Conservation (phyloP, 768 basidiomycete species). For the Tricholoma flavovirens region DNA sequence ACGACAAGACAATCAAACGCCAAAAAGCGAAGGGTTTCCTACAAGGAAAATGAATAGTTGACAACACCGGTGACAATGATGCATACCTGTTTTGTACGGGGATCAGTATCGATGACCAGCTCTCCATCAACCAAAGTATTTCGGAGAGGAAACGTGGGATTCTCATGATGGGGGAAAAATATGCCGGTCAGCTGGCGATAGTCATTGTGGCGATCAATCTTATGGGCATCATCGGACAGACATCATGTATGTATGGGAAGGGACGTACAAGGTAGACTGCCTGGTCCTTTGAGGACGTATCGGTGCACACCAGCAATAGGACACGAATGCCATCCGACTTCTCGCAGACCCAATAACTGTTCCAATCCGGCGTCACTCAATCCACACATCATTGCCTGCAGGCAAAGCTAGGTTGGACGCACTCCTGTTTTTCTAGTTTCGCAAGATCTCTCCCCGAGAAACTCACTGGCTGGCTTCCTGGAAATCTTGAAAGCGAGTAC, state of each 20-base stretch:
- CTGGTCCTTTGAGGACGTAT: slow-evolving; percentile 47
- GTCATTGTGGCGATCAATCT: slow-evolving; percentile 94
- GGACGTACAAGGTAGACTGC: slow-evolving; percentile 68
- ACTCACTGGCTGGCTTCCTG: slow-evolving; percentile 94
- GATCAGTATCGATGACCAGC: slow-evolving; percentile 86
- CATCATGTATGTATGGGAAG: not conserved
- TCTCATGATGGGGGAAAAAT: slow-evolving; percentile 86
- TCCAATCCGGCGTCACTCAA: not conserved
- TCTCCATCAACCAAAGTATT: slow-evolving; percentile 91
- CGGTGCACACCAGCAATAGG: slow-evolving; percentile 70
- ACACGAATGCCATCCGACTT: slow-evolving; percentile 96
- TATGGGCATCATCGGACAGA: not conserved
- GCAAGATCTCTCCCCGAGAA: slow-evolving; percentile 67
- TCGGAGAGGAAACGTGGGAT: slow-evolving; percentile 57
- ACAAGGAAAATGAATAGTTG: slow-evolving; percentile 2
- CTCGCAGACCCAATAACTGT: slow-evolving; percentile 98
- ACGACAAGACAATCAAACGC: slow-evolving; percentile 93
- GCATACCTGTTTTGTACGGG: slow-evolving; percentile 58
- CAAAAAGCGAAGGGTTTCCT: slow-evolving; percentile 81
- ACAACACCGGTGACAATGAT: not conserved
- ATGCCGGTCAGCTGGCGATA: slow-evolving; percentile 74
- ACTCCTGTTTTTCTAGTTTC: slow-evolving; percentile 84
- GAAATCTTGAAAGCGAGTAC: slow-evolving; percentile 55
- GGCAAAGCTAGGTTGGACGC: slow-evolving; percentile 19
- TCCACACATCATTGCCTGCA: not conserved